Evolutionary conservation across 805 yeast species (phyloP), one percentile per base, ranked within the genome.

Genomic region (Candida corydali): DNA sequence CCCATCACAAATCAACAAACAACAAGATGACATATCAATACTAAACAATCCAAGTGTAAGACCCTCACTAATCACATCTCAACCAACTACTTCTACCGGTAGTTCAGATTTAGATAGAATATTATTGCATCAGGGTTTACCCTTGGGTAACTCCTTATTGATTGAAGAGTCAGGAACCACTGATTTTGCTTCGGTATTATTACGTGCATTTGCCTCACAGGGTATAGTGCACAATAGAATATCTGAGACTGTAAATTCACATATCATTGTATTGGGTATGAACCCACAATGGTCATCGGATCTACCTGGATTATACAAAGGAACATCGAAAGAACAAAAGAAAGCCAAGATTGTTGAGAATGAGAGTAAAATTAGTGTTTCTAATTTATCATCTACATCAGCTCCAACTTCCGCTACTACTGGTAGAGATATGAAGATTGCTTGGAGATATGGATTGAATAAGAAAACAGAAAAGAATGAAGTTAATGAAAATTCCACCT

Each of bases 131-230:
- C 82, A 77, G 38, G 98, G 98, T 1, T 55, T 89, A 11, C 98
- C 98, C 1, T 47, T 86, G 9, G 95, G 96, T 1, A 59, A 69
- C 8, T 71, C 84, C 5, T 52, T 88, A 26, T 55, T 89, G 10
- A 54, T 91, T 4, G 91, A 86, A 55, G 98, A 91, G 54, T 73
- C 76, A 11, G 93, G 95, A 0, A 81, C 91, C 5, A 91, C 98
- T 0, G 97, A 91, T 52, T 91, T 87, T 52, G 71, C 84, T 5
- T 73, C 87, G 5, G 79, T 86, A 8, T 45, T 91, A 25, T 55
- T 80, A 18, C 78, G 88, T 44, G 63, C 77, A 3, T 85, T 80
- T 63, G 79, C 85, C 1, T 71, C 94, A 1, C 94, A 86, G 57
- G 95, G 96, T 10, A 58, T 82, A 23, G 57, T 77, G 1, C 91